A percentile compares a stretch with the other conserved stretches of the same genome.
These are phyloP conservation scores for Leccinum barrowsii DNA, from an alignment of 768 basidiomycete genomes.

Conservation along the genomic window DNA sequence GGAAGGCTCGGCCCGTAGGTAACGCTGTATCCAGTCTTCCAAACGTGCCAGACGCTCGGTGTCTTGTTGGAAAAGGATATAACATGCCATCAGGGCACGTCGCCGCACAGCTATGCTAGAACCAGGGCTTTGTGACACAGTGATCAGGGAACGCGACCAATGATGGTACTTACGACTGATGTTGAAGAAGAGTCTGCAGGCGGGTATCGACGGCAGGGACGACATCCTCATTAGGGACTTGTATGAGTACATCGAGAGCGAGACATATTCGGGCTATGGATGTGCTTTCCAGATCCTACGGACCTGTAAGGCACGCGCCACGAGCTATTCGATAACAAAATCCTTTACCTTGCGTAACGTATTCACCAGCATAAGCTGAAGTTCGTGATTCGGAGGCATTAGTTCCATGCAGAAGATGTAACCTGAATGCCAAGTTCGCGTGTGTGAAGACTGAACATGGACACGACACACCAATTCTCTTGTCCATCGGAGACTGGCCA, in stretches of 20 bases:
- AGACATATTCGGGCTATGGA: constrained; percentile 58
- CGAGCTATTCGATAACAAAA: neutral
- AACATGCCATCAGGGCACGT: constrained; percentile 58
- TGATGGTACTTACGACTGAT: constrained; percentile 68
- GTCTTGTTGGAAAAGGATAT: constrained; percentile 47
- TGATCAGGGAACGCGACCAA: constrained; percentile 1
- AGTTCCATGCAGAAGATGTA: constrained; percentile 75
- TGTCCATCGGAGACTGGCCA: constrained; percentile 55
- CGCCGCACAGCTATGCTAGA: constrained; percentile 56
- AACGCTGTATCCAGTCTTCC: constrained; percentile 20
- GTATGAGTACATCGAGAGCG: constrained; percentile 67
- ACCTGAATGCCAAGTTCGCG: constrained; percentile 40
- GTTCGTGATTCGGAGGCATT: constrained; percentile 65
- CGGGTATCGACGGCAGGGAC: constrained; percentile 73
- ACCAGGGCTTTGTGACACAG: constrained; percentile 5
- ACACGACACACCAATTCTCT: constrained; percentile 55
- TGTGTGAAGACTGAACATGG: neutral
- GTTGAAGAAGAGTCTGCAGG: constrained; percentile 61
- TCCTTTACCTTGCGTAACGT: constrained; percentile 70
- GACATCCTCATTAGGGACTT: constrained; percentile 58
- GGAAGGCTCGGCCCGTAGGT: constrained; percentile 10
- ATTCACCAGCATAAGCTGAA: constrained; percentile 82
- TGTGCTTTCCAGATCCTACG: constrained; percentile 68
- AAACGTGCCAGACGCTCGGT: constrained; percentile 44
- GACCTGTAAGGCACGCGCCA: constrained; percentile 1